phyloP scores from a whole-genome alignment of 2,329 filamentous ascomycete genomes.

The Diaporthe australafricana region DNA sequence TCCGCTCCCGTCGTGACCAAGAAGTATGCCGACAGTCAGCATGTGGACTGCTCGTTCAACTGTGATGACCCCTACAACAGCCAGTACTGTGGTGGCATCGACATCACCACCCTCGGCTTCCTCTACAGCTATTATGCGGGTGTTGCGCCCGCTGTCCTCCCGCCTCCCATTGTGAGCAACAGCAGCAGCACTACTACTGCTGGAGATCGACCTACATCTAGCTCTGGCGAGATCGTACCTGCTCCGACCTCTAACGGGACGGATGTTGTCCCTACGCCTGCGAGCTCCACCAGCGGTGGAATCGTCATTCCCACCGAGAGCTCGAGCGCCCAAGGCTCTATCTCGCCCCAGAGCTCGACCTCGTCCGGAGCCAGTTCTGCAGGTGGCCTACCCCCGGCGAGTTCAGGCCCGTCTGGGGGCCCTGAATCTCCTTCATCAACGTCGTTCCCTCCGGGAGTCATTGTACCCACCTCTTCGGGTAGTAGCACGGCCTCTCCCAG shows the following conservation, averaged over 20 bases:
- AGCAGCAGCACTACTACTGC: background rate
- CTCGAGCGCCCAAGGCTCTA: too few species aligned
- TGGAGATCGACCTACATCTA: background rate
- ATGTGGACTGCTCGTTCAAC: conserved; percentile 33
- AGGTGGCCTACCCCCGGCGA: background rate
- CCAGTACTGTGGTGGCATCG: conserved; percentile 35
- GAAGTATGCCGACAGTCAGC: conserved; percentile 15
- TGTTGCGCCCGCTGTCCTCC: background rate
- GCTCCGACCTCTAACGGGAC: conserved; percentile 1
- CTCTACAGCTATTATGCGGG: conserved; percentile 33
- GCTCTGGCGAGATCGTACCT: background rate
- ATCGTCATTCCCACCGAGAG: background rate
- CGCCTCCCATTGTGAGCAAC: too few species aligned
- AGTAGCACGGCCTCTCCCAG: background rate
- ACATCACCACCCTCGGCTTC: conserved; percentile 31
- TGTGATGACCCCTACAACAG: conserved; percentile 28
- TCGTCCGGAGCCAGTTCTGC: background rate
- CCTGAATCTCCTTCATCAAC: background rate
- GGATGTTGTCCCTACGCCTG: background rate
- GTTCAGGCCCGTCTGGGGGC: background rate
- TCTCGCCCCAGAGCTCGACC: too few species aligned
- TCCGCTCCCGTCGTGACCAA: background rate
- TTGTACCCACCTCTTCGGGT: background rate
- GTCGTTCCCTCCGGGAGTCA: background rate
- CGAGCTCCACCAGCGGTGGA: background rate